These are phyloP conservation scores for Dactylellina leptospora DNA, from an alignment of 2,329 filamentous ascomycete genomes.

Conservation along the genomic window DNA sequence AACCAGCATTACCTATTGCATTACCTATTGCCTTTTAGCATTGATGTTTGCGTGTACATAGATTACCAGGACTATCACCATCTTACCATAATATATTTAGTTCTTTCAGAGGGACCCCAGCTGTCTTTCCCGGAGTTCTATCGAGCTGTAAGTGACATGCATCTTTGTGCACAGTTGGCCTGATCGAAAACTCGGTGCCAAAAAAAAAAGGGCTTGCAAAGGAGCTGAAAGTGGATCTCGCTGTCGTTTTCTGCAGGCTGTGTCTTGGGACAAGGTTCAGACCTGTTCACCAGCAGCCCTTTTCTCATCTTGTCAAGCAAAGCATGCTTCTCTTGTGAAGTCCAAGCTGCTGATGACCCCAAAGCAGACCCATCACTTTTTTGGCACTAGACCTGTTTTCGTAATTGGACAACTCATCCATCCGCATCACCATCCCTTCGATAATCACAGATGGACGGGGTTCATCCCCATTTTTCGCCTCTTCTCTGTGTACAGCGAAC, in stretches of 20 bases:
- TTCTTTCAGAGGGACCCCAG: background rate
- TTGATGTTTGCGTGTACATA: slow-evolving; percentile 30
- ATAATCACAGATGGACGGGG: slow-evolving; percentile 49
- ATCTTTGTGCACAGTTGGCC: slow-evolving; percentile 31
- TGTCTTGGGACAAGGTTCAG: slow-evolving; percentile 49
- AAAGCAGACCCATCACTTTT: slow-evolving; percentile 28
- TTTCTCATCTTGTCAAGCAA: slow-evolving; percentile 34
- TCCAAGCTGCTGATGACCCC: slow-evolving; percentile 46
- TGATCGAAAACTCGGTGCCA: slow-evolving; percentile 17
- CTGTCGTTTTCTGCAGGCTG: slow-evolving; percentile 46
- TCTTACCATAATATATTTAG: slow-evolving; percentile 21
- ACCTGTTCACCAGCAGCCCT: slow-evolving; percentile 31
- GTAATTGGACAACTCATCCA: slow-evolving; percentile 54
- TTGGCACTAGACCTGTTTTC: slow-evolving; percentile 40
- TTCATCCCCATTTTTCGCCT: slow-evolving; percentile 41
- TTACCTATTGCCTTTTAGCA: slow-evolving; percentile 3
- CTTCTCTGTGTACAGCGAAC: slow-evolving; percentile 3
- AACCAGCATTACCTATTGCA: background rate
- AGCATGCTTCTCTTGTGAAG: slow-evolving; percentile 20
- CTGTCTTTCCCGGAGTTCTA: slow-evolving; percentile 1
- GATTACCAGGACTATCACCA: too few species aligned
- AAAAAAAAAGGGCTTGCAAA: slow-evolving; percentile 12
- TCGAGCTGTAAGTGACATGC: slow-evolving; percentile 1
- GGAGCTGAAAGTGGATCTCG: slow-evolving; percentile 50
- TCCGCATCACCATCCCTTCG: slow-evolving; percentile 51